Evolutionary conservation across 495 filamentous ascomycete species (phyloP), one percentile per base, ranked within the genome.

Genomic region (Rhypophila decipiens): DNA sequence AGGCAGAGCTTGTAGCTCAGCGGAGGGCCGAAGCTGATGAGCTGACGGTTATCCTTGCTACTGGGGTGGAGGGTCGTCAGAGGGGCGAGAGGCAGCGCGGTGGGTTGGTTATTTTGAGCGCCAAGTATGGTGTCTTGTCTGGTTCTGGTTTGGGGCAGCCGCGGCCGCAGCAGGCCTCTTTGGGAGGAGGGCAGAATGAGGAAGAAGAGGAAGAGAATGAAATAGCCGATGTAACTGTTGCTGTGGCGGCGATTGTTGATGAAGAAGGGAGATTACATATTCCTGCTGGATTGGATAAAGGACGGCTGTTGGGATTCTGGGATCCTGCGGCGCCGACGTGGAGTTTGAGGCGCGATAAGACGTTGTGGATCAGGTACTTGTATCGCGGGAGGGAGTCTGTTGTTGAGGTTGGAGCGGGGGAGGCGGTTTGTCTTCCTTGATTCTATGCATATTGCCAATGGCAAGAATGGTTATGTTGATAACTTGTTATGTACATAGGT

Each of bases 251-350:
- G 39, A 24, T 64, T 15, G 58, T 64, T 7, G 56, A 59, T 36
- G 50, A 27, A 5, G 47, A 27, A 5, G 47, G 46, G 5, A 22
- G 34, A 42, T 22, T 65, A 46, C 36, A 40, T 2, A 60, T 61
- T 22, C 56, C 59, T 0, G 29, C 5, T 38, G 59, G 59, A 11
- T 34, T 56, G 20, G 33, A 42, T 15, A 59, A 73, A 76, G 72
- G 71, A 46, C 62, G 76, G 53, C 64, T 80, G 13, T 53, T 77
- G 5, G 78, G 78, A 2, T 81, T 81, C 57, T 66, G 80, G 56
- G 78, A 82, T 44, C 78, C 77, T 8, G 74, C 73, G 10, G 78
- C 79, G 27, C 13, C 27, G 7, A 13, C 27, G 27, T 7, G 27
- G 7, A 7, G 27, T 31, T 7, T 7, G 13, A 31, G 27, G 10